phyloP scores from a whole-genome alignment of 163 green algal species.

The Scenedesmus sp. region DNA sequence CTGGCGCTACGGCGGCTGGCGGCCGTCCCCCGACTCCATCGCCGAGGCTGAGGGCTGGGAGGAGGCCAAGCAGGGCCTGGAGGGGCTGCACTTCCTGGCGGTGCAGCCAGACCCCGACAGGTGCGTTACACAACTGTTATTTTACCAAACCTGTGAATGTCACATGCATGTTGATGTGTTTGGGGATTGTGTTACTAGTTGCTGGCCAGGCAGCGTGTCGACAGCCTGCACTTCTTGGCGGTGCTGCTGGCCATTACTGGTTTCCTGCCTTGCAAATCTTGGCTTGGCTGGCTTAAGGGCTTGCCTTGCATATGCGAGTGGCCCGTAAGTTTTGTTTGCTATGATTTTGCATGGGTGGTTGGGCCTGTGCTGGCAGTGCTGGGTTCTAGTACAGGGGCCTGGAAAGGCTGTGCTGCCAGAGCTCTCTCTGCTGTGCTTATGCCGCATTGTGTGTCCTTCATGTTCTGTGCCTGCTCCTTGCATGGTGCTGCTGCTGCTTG shows the following conservation, averaged over 20 bases:
- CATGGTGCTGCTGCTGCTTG: not conserved
- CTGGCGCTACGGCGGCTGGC: conserved; percentile 89
- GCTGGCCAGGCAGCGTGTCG: conserved; percentile 72
- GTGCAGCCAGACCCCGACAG: conserved; percentile 90
- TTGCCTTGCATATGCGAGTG: not conserved
- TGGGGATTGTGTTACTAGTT: not conserved
- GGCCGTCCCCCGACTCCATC: conserved; percentile 78
- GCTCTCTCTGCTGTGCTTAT: not conserved
- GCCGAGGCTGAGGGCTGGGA: conserved; percentile 92
- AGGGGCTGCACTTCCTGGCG: conserved; percentile 93
- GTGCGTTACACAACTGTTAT: not conserved
- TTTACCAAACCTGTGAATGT: not conserved
- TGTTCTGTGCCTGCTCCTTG: not conserved
- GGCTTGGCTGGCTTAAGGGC: not conserved
- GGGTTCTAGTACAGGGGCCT: too few species aligned
- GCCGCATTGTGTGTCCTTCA: not conserved
- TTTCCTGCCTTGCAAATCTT: not conserved
- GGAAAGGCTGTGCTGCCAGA: not conserved
- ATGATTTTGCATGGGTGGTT: too few species aligned
- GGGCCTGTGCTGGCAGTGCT: too few species aligned
- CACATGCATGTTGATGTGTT: not conserved
- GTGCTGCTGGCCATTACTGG: conserved; percentile 88
- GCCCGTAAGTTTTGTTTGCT: too few species aligned
- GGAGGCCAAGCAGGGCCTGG: conserved; percentile 79
- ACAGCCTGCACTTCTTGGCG: conserved; percentile 93